A percentile compares a stretch with the other conserved stretches of the same genome.
These are phyloP conservation scores for Wallacemonas sp. DNA, from an alignment of 208 protist species.

Conservation along the genomic window DNA sequence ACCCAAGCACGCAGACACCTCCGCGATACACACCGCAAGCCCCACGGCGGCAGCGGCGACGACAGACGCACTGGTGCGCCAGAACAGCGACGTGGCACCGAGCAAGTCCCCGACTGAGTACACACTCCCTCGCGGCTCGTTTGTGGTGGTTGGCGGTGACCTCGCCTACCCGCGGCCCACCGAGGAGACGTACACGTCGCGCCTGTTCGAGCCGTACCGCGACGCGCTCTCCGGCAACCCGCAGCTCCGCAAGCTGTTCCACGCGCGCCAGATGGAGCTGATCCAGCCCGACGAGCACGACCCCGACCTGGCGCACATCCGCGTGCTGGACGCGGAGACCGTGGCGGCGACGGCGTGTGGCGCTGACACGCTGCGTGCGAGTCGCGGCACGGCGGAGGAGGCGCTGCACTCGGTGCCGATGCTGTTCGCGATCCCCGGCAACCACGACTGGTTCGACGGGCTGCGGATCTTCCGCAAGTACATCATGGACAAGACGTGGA, in stretches of 20 bases:
- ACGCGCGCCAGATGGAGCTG: slow-evolving; percentile 42
- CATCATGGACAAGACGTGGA: slow-evolving; percentile 69
- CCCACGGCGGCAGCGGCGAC: background rate
- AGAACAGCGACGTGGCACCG: background rate
- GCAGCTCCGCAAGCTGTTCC: slow-evolving; percentile 47
- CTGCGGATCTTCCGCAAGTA: slow-evolving; percentile 78
- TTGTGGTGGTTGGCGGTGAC: slow-evolving; percentile 83
- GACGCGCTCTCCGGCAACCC: slow-evolving; percentile 54
- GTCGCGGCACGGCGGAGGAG: slow-evolving; percentile 40
- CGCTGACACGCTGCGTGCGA: slow-evolving; percentile 24
- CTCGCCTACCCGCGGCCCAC: slow-evolving; percentile 81
- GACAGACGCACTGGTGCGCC: background rate
- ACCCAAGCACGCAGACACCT: background rate
- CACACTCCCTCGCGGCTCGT: slow-evolving; percentile 65
- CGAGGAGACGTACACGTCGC: slow-evolving; percentile 68
- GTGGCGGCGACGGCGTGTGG: slow-evolving; percentile 35
- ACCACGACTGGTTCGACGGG: slow-evolving; percentile 92
- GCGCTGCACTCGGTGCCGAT: slow-evolving; percentile 63
- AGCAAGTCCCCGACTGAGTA: background rate
- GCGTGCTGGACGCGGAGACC: slow-evolving; percentile 49
- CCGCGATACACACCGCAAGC: background rate
- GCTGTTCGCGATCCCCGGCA: slow-evolving; percentile 85
- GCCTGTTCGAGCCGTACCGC: slow-evolving; percentile 75
- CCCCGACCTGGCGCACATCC: slow-evolving; percentile 55
- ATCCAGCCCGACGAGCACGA: slow-evolving; percentile 44